Percentiles rank a stretch among this genome's conserved stretches.
Conservation (phyloP, 805 yeast genomes). For the Debaryomyces hansenii region DNA sequence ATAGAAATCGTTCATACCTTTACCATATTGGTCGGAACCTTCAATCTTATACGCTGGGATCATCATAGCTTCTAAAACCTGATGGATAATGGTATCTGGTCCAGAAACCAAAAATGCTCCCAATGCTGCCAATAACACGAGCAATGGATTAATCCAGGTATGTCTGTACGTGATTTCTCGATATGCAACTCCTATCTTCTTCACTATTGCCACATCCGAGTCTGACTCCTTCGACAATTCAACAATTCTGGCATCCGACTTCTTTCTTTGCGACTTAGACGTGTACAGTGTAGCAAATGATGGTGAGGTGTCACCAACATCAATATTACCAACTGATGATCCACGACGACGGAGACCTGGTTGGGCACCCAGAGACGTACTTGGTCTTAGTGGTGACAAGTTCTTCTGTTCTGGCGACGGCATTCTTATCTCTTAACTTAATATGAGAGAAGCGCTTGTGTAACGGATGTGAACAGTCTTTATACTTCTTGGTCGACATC, state of each 20-base stretch:
- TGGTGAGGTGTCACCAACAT: conserved; percentile 73
- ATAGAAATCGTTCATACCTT: conserved; percentile 79
- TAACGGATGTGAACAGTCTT: too few relatives aligned
- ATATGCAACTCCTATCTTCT: conserved; percentile 56
- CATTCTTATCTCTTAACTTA: neutral
- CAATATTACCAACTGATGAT: conserved; percentile 74
- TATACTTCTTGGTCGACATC: too few relatives aligned
- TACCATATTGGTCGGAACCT: conserved; percentile 73
- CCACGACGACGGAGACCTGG: conserved; percentile 41
- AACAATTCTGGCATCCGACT: conserved; percentile 29
- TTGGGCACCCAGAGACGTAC: neutral
- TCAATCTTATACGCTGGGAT: conserved; percentile 63
- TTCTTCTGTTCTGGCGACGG: neutral
- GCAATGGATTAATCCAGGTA: conserved; percentile 72
- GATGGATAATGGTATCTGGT: conserved; percentile 58
- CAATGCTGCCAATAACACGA: conserved; percentile 44
- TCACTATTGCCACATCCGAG: conserved; percentile 52
- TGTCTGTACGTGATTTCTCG: conserved; percentile 58
- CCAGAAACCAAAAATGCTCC: conserved; percentile 54
- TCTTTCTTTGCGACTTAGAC: conserved; percentile 38
- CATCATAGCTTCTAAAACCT: conserved; percentile 58
- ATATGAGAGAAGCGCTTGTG: too few relatives aligned
- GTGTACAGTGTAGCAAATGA: conserved; percentile 67
- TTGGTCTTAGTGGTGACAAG: neutral
- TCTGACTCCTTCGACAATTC: conserved; percentile 26